phyloP scores from a whole-genome alignment of 768 basidiomycete species.

The Lepiota venenata region DNA sequence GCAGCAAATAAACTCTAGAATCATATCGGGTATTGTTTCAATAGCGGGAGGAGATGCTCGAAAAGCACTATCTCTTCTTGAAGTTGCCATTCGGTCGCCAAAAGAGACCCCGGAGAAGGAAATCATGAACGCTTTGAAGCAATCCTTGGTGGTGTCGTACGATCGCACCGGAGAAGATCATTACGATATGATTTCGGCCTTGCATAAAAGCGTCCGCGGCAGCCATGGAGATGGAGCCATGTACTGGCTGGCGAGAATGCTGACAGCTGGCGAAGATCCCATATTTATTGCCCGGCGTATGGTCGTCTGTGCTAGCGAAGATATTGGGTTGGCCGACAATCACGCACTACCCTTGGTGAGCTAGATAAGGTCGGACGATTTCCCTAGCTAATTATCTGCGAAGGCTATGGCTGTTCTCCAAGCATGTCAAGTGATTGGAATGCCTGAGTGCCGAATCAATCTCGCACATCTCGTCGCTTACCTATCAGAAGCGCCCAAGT shows the following conservation, averaged over 20 bases:
- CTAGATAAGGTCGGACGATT: conserved; percentile 1
- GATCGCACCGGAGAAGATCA: conserved; percentile 73
- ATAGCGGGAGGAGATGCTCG: conserved; percentile 70
- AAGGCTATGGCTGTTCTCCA: conserved; percentile 62
- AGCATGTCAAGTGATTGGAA: conserved; percentile 68
- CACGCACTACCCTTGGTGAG: conserved; percentile 72
- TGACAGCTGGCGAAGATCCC: conserved; percentile 78
- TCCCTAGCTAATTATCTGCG: background rate
- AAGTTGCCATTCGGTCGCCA: conserved; percentile 55
- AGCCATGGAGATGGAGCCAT: conserved; percentile 74
- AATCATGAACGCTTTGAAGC: conserved; percentile 55
- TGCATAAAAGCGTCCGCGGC: conserved; percentile 83
- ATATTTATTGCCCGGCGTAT: conserved; percentile 71
- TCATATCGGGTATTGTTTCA: conserved; percentile 48
- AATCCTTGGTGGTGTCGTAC: conserved; percentile 63
- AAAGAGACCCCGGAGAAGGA: conserved; percentile 37
- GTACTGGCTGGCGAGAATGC: conserved; percentile 89
- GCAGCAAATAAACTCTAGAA: conserved; percentile 41
- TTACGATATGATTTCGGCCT: conserved; percentile 81
- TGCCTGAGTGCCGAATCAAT: conserved; percentile 81
- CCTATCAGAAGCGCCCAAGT: conserved; percentile 81
- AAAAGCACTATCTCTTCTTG: conserved; percentile 73
- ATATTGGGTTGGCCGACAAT: conserved; percentile 77
- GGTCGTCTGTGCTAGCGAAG: conserved; percentile 82
- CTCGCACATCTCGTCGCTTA: conserved; percentile 76